These are phyloP conservation scores for Phalaenopsis aphrodite DNA, from an alignment of 106 monocot genomes.

Conservation along the genomic window DNA sequence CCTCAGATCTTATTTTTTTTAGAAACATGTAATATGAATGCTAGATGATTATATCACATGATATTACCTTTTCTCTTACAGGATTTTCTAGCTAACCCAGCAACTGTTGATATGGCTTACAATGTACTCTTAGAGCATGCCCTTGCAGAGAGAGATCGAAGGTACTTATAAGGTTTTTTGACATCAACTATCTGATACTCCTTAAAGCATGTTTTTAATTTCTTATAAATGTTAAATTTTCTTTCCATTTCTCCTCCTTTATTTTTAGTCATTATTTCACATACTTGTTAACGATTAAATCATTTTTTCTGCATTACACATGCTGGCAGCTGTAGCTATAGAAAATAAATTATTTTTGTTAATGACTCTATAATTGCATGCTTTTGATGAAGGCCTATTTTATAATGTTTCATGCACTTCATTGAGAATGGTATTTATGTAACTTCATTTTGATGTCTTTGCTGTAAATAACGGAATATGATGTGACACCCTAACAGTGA, in stretches of 20 bases:
- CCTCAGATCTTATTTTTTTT: background rate
- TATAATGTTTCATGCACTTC: no score
- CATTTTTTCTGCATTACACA: background rate
- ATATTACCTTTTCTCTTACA: conserved; percentile 19
- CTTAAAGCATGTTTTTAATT: background rate
- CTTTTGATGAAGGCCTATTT: no score
- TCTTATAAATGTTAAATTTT: background rate
- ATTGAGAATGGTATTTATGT: no score
- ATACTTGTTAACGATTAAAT: background rate
- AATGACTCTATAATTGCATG: background rate
- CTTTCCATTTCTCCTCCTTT: background rate
- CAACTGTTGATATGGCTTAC: conserved; percentile 89
- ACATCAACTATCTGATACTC: background rate
- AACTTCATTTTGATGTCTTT: no score
- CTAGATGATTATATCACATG: background rate
- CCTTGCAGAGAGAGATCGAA: conserved; percentile 92
- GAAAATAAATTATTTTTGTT: no score
- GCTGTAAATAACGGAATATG: no score
- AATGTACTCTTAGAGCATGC: conserved; percentile 88
- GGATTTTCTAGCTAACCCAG: conserved; percentile 79
- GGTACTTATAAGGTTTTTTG: conserved; percentile 32
- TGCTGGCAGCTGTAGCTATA: background rate
- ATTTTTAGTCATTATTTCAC: background rate
- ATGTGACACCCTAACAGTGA: no score
- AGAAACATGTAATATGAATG: background rate